Base-by-base conservation (phyloP, 169 alveolate species). In the Plasmodium yoelii region DNA sequence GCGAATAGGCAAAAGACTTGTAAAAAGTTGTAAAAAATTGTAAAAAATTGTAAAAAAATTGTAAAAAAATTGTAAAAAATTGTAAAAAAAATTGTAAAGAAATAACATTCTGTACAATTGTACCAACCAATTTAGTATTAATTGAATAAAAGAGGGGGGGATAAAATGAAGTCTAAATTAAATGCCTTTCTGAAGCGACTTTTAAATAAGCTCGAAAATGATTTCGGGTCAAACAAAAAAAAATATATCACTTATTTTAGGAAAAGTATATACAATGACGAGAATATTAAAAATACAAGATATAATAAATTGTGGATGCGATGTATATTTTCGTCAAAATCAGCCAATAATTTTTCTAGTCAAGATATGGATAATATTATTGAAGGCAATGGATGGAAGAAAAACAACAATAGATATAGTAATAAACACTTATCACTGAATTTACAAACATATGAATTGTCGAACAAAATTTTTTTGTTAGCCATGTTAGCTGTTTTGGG, bases 141-240 rank as follows among this genome's bases (percentile, higher is more conserved):
- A 7, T 15, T 51, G 59, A 65, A 42, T 34, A 65, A 34, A 65
- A 65, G n/a, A n/a, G n/a, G 42, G 39, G 53, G 15, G 10, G 18
- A 2, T 9, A 59, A 65, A 18, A 75, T 75, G 88, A 57, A 47
- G 28, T 34, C 22, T 9, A 55, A 57, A 44, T 64, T 75, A 42
- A 75, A 63, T 63, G 51, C 34, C 19, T 13, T 75, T 47, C 55
- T 75, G 56, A 61, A 67, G 24, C 47, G 64, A 49, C 28, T 63
- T 34, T 46, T 47, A 18, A 75, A 46, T 12, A 75, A 55, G 47
- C 5, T 75, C 1, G 75, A 42, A 47, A 59, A 75, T 75, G 73
- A 39, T 5, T 75, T 61, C n/a, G 71, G n/a, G 10, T 22, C 75
- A 22, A 13, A 53, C 18, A 75, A 67, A 56, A 61, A 75, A 67